Conservation (phyloP, 78 protist genomes). For the Monosiga brevicollis region DNA sequence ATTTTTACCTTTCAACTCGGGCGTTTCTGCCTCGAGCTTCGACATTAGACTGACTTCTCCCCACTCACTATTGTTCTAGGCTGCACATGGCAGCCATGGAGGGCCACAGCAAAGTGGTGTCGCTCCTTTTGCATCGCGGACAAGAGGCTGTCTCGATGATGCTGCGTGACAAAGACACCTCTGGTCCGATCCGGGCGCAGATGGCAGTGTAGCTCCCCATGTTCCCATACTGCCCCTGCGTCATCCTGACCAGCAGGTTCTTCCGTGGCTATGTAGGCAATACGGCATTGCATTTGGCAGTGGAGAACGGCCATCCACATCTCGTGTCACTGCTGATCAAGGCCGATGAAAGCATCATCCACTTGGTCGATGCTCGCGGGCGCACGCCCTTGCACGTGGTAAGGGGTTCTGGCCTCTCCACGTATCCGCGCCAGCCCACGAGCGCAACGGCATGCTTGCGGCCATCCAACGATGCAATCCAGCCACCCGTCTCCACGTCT, state of each 20-base stretch:
- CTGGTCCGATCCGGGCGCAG: neutral
- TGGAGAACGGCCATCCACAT: neutral
- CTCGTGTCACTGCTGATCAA: no score
- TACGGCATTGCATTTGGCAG: neutral
- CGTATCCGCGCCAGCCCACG: no score
- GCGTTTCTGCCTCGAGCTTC: neutral
- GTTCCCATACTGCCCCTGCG: no score
- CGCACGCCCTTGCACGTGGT: no score
- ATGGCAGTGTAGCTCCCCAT: no score
- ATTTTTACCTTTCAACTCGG: neutral
- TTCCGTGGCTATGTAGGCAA: no score
- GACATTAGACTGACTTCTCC: neutral
- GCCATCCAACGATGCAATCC: neutral
- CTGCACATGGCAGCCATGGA: neutral
- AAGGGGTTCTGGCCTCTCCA: no score
- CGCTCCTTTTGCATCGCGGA: neutral
- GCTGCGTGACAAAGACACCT: no score
- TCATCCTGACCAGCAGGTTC: no score
- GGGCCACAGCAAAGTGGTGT: neutral
- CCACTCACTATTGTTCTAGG: neutral
- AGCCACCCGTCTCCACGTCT: neutral
- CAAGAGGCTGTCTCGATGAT: neutral
- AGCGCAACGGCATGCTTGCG: no score
- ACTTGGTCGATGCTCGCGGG: no score
- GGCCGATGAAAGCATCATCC: no score